Evolutionary conservation across 2,329 filamentous ascomycete species (phyloP), one percentile per base, ranked within the genome.

Genomic region (Xylaria sp.): DNA sequence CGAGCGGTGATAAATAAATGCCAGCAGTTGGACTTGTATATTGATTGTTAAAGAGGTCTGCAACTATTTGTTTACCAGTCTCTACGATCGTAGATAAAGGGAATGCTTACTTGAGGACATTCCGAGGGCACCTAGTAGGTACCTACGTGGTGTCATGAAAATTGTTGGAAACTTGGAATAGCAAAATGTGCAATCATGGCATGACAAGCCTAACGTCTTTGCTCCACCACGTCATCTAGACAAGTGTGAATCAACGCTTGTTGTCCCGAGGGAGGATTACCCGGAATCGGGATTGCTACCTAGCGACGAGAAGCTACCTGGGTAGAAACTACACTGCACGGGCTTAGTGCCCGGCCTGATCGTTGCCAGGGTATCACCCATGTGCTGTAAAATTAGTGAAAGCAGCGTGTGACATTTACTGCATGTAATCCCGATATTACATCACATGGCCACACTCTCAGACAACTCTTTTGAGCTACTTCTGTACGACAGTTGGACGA

Each of bases 361-460:
- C 13, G 13, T 8, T 35, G 27, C 27, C 10, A 35, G 50, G 23
- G 50, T n/a, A 29, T 18, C n/a, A 57, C 21, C 35, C 35, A 12
- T 42, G 54, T 44, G 5, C 18, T 37, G 53, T 25, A 42, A 40
- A 40, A 23, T 27, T 23, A 18, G 13, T 60, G 57, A 37, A 51
- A 18, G 21, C 27, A 42, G 48, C 37, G 18, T 42, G 48, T 42
- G 48, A 50, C 48, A 58, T 55, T n/a, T 23, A 42, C 54, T 60
- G 58, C 57, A 64, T 55, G 50, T 44, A 60, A 50, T 27, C 53
- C 55, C 54, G 60, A 60, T 21, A 55, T 53, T 65, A 50, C 62
- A 47, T 54, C 35, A 48, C 60, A n/a, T n/a, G n/a, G n/a, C n/a
- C n/a, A 29, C 32, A 23, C 42, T 42, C 32, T 60, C 27, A 8